Evolutionary conservation across 1,139 yeast species (phyloP).

Genomic region (Scheffersomyces titani): DNA sequence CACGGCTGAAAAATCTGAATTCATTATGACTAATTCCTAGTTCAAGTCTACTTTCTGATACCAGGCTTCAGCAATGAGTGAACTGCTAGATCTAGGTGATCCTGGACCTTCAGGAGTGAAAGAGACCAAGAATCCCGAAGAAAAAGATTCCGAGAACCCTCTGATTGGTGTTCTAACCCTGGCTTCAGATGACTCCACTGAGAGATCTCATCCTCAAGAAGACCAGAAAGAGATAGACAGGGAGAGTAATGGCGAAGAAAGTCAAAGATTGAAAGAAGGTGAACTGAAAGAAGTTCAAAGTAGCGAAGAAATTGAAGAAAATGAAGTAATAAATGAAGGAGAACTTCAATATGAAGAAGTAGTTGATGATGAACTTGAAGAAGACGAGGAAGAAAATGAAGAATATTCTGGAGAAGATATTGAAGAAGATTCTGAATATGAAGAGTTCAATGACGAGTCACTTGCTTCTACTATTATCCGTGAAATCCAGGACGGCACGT

Average conservation of each 20-base stretch:
- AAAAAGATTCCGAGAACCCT: background rate
- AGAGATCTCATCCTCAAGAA: background rate
- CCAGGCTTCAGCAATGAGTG: background rate
- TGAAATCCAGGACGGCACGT: conserved; percentile 68
- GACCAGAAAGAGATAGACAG: background rate
- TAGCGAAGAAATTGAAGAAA: background rate
- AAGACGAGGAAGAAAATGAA: background rate
- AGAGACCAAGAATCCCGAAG: background rate
- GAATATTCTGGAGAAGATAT: conserved; percentile 4
- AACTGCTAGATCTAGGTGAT: background rate
- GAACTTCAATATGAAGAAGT: background rate
- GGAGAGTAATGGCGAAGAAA: background rate
- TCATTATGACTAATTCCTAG: background rate
- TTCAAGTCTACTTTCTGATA: background rate
- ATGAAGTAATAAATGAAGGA: background rate
- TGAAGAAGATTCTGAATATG: conserved; percentile 4
- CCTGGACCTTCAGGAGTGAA: background rate
- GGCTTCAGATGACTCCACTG: background rate
- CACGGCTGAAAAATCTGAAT: background rate
- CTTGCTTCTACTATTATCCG: conserved; percentile 40
- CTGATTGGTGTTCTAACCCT: background rate
- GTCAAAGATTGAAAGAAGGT: background rate
- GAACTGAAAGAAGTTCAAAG: background rate
- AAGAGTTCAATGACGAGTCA: conserved; percentile 32
- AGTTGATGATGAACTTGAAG: background rate